Base-by-base conservation (phyloP, 148 eudicot species). In the Silene latifolia region DNA sequence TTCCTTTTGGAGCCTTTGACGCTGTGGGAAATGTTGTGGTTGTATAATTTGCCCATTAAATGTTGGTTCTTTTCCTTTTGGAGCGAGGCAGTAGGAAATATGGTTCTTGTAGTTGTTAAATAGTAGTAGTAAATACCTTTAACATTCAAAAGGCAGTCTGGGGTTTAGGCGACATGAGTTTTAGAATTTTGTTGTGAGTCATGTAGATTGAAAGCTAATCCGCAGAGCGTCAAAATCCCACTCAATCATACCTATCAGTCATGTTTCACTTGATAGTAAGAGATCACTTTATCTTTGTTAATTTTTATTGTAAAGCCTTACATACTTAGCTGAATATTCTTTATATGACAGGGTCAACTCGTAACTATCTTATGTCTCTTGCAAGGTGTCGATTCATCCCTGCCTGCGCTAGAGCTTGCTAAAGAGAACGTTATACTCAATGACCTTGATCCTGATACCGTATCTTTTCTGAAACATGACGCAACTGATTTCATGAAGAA, bases 391-490 rank as follows among this genome's bases (percentile, higher is more conserved):
- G 98, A 93, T 84, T 82, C 97, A 10, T 89, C 98, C 19, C 44
- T 80, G 77, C 94, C 94, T 78, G 97, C 98, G 71, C 61, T 93
- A 83, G 97, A 89, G 68, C 88, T 93, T 75, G 98, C 98, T 77
- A 88, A 81, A 61, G 83, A 87, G 77, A 89, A 93, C 72, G 59
- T 91, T 70, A 35, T 81, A 71, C 89, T 91, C 17, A 93, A 93
- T 77, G 82, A 79, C 80, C 75, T 93, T 77, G 86, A 93, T 84
- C 72, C 91, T 14, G 80, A 76, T 74, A 66, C 73, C 72, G 79
- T 91, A 79, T 88, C 94, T 47, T 91, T 93, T 78, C 67, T 87
- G 72, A 88, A 79, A 85, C 85, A 82, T 72, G 98, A 93, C 78
- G 94, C 97, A 60, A 84, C 90, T 51, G 82, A 81, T 70, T 93